phyloP scores from a whole-genome alignment of 495 filamentous ascomycete genomes.

The Opeltia flavorubescens region DNA sequence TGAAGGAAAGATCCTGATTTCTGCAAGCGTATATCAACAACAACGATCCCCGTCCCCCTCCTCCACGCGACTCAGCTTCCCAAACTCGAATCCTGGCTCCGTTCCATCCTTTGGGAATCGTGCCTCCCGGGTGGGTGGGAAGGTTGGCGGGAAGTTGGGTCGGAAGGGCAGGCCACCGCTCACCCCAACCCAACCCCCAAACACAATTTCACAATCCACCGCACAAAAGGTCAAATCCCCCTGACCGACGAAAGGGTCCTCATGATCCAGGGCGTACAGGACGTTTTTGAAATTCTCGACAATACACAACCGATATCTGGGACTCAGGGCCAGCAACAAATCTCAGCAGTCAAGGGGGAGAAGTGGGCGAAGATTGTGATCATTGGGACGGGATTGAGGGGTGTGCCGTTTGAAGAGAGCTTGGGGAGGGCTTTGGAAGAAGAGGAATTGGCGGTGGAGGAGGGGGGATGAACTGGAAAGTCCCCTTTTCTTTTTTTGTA shows the following conservation, averaged over 20 bases:
- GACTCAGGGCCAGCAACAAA: slow-evolving; percentile 10
- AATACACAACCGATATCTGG: slow-evolving; percentile 23
- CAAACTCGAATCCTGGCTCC: slow-evolving; percentile 67
- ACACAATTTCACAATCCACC: slow-evolving; percentile 56
- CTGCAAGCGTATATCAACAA: slow-evolving; percentile 73
- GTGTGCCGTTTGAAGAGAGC: slow-evolving; percentile 27
- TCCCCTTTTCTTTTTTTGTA: too few species aligned
- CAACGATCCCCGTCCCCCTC: slow-evolving; percentile 48
- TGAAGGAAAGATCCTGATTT: neutral
- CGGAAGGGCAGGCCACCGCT: neutral
- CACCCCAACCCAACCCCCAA: neutral
- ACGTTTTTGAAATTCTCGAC: slow-evolving; percentile 84
- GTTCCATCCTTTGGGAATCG: slow-evolving; percentile 70
- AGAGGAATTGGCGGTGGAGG: too few species aligned
- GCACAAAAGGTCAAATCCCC: slow-evolving; percentile 64
- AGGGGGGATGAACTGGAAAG: too few species aligned
- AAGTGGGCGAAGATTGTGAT: slow-evolving; percentile 59
- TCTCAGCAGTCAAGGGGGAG: neutral
- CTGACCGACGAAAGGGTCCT: slow-evolving; percentile 47
- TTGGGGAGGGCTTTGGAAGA: slow-evolving; percentile 23
- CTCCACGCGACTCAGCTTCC: slow-evolving; percentile 39
- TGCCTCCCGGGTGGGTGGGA: too few species aligned
- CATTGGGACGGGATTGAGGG: slow-evolving; percentile 54
- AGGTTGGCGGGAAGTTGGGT: too few species aligned
- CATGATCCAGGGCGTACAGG: slow-evolving; percentile 82